Base-by-base conservation (phyloP, 371 early-diverging fungal species). In the Rhizomucor pusillus region DNA sequence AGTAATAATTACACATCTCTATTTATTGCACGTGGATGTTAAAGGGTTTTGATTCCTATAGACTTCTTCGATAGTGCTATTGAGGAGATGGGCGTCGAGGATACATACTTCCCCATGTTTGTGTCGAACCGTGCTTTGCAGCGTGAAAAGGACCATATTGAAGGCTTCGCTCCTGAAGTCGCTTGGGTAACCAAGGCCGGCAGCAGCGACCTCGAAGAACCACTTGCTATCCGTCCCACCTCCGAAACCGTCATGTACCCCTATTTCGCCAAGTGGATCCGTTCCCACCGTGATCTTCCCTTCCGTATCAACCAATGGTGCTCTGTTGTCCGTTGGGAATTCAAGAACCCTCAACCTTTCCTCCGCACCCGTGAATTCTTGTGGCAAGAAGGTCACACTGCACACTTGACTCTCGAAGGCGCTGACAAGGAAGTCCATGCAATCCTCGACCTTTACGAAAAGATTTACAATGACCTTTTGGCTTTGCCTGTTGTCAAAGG, bases 331-430 rank as follows among this genome's bases (percentile, higher is more conserved):
- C 90, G 99, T 61, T 99, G 99, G 99, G 99, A 99, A 82, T 98
- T 99, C 78, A 99, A 99, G 82, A 90, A 98, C 71, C 98, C 99
- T 51, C 95, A 97, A 75, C 99, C 99, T 48, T 99, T 99, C 87
- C 80, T 99, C 57, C 87, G 99, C 60, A 99, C 99, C 16, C 91
- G 99, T 65, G 99, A 99, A 82, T 99, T 99, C 84, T 81, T 99
- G 62, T 99, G 99, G 99, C 99, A 99, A 75, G 99, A 99, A 79
- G 99, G 99, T 47, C 99, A 99, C 82, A 98, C 98, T 35, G 99
- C 99, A 13, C 94, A 95, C 68, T 84, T 96, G 56, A 94, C 89
- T 41, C 85, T 92, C 77, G 87, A 89, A 39, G 95, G 90, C 50
- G 97, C 99, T 43, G 96, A 90, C 69, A 57, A 68, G 25, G 99